Evolutionary conservation across 306 rosid genomes (phyloP).

Genomic region (Vigna angularis): DNA sequence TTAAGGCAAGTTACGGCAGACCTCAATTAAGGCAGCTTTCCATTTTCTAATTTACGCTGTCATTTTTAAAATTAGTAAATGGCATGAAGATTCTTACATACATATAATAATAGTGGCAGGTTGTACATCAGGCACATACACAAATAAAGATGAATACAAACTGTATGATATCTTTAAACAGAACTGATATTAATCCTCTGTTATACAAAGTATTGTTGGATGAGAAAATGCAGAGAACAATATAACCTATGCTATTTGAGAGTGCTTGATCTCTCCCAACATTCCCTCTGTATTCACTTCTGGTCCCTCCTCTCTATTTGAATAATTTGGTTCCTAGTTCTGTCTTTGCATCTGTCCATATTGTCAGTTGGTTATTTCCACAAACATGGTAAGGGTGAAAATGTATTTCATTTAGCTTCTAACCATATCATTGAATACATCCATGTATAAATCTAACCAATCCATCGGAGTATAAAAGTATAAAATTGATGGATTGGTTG

Average conservation of each 20-base stretch:
- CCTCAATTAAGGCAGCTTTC: no score
- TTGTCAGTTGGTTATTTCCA: no score
- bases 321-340: neutral
- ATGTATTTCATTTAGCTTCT: neutral
- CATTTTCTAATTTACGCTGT: no score
- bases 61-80: no score
- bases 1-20: no score
- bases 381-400: no score
- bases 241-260: neutral
- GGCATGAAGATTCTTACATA: neutral
- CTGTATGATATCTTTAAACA: neutral
- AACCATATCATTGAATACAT: neutral
- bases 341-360: neutral
- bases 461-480: neutral
- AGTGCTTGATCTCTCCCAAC: neutral
- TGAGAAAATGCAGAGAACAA: neutral
- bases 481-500: neutral
- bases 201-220: neutral
- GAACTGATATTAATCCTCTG: neutral
- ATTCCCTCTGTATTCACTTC: neutral
- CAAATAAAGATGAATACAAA: neutral
- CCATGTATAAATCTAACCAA: neutral
- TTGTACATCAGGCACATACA: neutral
- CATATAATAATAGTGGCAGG: neutral
- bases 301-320: neutral